Evolutionary conservation across 2,329 filamentous ascomycete species (phyloP).

Genomic region (Fusarium continuum): DNA sequence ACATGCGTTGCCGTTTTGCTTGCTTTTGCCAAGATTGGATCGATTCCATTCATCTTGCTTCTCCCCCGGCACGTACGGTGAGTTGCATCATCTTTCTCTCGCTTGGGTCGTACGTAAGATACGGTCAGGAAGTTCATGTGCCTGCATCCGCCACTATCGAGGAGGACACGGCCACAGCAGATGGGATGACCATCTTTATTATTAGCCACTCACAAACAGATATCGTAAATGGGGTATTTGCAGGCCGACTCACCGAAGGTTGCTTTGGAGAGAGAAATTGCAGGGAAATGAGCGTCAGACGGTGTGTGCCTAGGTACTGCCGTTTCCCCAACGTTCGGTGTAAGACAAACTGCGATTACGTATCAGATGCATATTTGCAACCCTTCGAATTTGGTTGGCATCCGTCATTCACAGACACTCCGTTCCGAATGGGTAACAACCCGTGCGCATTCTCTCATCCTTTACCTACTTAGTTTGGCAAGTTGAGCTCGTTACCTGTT

Average conservation of each 20-base stretch:
- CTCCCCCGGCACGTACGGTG: slow-evolving; percentile 12
- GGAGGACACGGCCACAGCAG: background rate
- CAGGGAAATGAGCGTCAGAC: slow-evolving; percentile 17
- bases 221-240: slow-evolving; percentile 8
- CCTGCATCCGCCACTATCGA: slow-evolving; percentile 6
- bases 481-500: background rate
- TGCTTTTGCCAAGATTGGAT: slow-evolving; percentile 36
- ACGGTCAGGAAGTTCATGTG: slow-evolving; percentile 25
- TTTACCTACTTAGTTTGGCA: background rate
- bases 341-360: slow-evolving; percentile 21
- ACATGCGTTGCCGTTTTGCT: slow-evolving; percentile 27
- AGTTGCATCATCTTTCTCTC: slow-evolving; percentile 23
- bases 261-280: background rate
- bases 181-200: too few relatives aligned
- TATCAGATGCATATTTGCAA: slow-evolving; percentile 16
- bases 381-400: slow-evolving; percentile 9
- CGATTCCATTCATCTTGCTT: slow-evolving; percentile 29
- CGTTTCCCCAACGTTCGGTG: slow-evolving; percentile 24
- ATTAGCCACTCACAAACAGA: slow-evolving; percentile 3
- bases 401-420: slow-evolving; percentile 18
- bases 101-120: slow-evolving; percentile 17
- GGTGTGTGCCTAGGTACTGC: slow-evolving; percentile 13
- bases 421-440: slow-evolving; percentile 16
- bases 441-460: slow-evolving; percentile 14
- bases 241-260: slow-evolving; percentile 26